Conservation (phyloP, 2,329 filamentous ascomycete genomes). For the Tolypocladium guangdongense region DNA sequence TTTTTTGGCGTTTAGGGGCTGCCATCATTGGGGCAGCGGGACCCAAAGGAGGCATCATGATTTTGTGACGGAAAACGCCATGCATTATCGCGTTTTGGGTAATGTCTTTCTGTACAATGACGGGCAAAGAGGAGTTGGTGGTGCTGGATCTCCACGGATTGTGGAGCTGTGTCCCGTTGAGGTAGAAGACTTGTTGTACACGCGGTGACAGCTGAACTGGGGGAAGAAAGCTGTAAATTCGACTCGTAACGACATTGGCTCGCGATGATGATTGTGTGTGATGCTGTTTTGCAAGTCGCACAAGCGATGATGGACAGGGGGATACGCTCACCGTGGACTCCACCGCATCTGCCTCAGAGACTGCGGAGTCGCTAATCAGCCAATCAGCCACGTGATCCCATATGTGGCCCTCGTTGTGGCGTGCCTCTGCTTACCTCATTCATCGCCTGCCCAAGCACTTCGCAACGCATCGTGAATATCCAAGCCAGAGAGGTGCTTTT, state of each 20-base stretch:
- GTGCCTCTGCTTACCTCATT: neutral
- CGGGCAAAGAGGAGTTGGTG: neutral
- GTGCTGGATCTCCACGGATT: slow-evolving; percentile 2
- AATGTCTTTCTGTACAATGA: neutral
- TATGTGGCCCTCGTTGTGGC: neutral
- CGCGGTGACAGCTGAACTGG: neutral
- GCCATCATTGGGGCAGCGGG: neutral
- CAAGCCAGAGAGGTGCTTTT: neutral
- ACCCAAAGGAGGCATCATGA: neutral
- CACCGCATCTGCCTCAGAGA: no score
- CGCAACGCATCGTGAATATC: neutral
- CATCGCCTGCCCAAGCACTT: neutral
- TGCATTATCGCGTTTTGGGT: neutral
- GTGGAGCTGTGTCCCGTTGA: neutral
- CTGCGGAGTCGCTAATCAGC: neutral
- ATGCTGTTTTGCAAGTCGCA: neutral
- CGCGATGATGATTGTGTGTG: neutral
- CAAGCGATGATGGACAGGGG: neutral
- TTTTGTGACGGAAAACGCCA: neutral
- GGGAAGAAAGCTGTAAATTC: neutral
- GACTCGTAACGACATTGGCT: neutral
- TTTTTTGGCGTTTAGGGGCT: slow-evolving; percentile 6
- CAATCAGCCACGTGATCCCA: slow-evolving; percentile 1
- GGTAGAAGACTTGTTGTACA: neutral
- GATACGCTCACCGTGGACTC: no score